phyloP scores from a whole-genome alignment of 2,329 filamentous ascomycete genomes.

The Aspergillus cejpii region DNA sequence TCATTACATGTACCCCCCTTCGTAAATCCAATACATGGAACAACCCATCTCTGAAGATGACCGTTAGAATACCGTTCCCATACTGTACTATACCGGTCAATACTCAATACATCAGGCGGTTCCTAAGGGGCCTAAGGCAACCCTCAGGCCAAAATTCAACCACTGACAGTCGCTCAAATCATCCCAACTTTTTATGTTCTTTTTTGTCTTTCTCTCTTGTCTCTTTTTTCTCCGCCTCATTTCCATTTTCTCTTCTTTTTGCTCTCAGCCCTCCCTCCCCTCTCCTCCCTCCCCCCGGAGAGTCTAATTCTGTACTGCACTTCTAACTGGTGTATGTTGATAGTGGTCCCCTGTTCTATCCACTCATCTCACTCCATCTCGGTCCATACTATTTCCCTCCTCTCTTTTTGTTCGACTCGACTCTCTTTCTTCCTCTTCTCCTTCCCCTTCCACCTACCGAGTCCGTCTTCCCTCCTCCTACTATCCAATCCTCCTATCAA shows the following conservation, averaged over 20 bases:
- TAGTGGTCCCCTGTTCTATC: constrained; percentile 11
- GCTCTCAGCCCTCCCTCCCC: too few species aligned
- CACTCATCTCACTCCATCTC: constrained; percentile 10
- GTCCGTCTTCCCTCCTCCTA: constrained; percentile 8
- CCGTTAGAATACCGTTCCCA: not conserved
- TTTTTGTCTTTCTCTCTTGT: too few species aligned
- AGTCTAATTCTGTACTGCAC: not conserved
- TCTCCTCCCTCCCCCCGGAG: constrained; percentile 7
- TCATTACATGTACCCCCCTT: too few species aligned
- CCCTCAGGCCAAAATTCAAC: not conserved
- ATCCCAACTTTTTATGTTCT: too few species aligned
- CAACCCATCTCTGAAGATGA: too few species aligned
- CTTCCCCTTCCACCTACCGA: constrained; percentile 10
- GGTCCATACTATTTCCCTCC: constrained; percentile 14
- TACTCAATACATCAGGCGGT: not conserved
- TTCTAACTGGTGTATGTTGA: constrained; percentile 9
- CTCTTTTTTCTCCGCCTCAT: constrained; percentile 9
- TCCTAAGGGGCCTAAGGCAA: not conserved
- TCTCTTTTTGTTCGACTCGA: constrained; percentile 18
- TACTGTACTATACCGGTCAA: not conserved
- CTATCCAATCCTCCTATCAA: constrained; percentile 16
- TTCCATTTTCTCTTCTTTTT: constrained; percentile 12
- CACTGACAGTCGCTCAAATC: not conserved
- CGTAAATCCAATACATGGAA: too few species aligned
- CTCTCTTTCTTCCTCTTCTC: constrained; percentile 16